A percentile compares a stretch with the other conserved stretches of the same genome.
phyloP scores from a whole-genome alignment of 1,284 basidiomycete species.

The Ustilago tritici region DNA sequence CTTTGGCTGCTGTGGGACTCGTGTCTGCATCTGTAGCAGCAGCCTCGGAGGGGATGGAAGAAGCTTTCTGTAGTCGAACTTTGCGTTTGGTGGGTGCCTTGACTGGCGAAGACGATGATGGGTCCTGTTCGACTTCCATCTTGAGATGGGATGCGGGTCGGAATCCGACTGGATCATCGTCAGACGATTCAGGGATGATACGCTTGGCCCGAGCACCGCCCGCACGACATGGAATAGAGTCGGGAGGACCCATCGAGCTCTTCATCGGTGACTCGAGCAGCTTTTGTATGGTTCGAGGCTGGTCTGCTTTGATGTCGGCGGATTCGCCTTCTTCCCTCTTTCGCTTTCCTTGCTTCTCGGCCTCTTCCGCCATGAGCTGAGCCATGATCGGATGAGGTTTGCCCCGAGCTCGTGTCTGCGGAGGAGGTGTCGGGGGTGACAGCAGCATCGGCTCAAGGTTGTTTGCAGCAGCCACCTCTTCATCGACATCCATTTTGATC shows the following conservation, averaged over 20 bases:
- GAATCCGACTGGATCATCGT: not conserved
- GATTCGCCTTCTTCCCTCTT: not conserved
- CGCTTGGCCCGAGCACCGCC: constrained; percentile 20
- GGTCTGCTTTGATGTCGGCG: not conserved
- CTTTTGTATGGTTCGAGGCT: constrained; percentile 7
- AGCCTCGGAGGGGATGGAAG: constrained; percentile 6
- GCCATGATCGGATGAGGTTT: constrained; percentile 22
- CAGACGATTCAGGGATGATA: constrained; percentile 29
- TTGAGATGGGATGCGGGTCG: not conserved
- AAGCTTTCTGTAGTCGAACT: constrained; percentile 24
- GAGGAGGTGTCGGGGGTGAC: constrained; percentile 12
- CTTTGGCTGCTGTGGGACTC: constrained; percentile 27
- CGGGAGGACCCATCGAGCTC: constrained; percentile 46
- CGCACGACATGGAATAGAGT: constrained; percentile 42
- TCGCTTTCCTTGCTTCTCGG: constrained; percentile 3
- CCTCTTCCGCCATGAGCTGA: constrained; percentile 15
- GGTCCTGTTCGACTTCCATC: constrained; percentile 18
- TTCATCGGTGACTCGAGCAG: constrained; percentile 22
- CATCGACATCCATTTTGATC: not conserved
- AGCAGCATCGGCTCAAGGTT: not conserved
- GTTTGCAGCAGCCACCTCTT: not conserved
- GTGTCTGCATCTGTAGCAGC: constrained; percentile 12
- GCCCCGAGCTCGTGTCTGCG: not conserved
- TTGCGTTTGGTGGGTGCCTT: constrained; percentile 32
- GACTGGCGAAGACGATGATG: constrained; percentile 37